These are phyloP conservation scores for Scenedesmus sp. DNA, from an alignment of 163 green algal genomes.

Conservation along the genomic window DNA sequence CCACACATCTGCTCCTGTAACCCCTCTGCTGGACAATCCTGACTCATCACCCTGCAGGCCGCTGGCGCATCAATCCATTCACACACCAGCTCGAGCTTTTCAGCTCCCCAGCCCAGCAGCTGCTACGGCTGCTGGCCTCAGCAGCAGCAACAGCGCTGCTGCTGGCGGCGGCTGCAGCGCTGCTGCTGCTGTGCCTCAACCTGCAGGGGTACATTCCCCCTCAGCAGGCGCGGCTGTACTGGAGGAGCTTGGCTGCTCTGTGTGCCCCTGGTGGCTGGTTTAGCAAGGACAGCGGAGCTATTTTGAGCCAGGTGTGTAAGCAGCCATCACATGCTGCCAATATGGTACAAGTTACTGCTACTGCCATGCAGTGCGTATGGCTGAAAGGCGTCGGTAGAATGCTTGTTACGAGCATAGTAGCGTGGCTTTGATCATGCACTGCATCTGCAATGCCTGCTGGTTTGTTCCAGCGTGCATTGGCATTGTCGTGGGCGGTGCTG, in stretches of 20 bases:
- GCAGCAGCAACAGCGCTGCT: background rate
- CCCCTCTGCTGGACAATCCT: background rate
- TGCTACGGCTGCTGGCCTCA: conserved; percentile 14
- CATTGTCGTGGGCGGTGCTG: background rate
- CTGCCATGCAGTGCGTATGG: background rate
- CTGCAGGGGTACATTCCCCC: conserved; percentile 30
- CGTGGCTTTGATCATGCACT: too few species aligned
- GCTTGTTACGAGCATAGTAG: too few species aligned
- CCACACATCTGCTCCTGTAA: background rate
- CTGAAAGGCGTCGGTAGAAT: too few species aligned
- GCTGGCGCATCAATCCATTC: conserved; percentile 6
- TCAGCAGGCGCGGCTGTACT: background rate
- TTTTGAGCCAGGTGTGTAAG: conserved; percentile 4
- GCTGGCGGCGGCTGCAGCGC: conserved; percentile 11
- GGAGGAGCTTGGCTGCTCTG: background rate
- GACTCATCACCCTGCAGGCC: background rate
- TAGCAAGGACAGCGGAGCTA: background rate
- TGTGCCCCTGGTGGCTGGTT: background rate
- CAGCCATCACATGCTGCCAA: background rate
- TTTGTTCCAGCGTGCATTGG: background rate
- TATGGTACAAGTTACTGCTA: background rate
- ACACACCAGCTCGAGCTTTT: background rate
- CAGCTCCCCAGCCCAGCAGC: background rate
- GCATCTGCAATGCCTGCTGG: too few species aligned
- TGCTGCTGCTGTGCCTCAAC: conserved; percentile 30